These are phyloP conservation scores for Exserohilum rostratum DNA, from an alignment of 2,329 filamentous ascomycete genomes.

Conservation along the genomic window DNA sequence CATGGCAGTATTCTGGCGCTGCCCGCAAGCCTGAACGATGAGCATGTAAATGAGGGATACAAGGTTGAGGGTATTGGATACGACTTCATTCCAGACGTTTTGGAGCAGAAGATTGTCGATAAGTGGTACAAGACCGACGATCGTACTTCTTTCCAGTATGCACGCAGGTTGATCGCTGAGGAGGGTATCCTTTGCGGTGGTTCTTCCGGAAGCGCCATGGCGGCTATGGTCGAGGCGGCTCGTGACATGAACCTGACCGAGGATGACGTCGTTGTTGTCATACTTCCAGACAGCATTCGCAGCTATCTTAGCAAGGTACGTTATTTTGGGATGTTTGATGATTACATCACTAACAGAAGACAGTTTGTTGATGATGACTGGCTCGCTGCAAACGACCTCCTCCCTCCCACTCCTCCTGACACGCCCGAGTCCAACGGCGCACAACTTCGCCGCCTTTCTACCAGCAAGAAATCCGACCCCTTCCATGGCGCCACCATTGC, in stretches of 20 bases:
- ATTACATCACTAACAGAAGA: constrained; percentile 20
- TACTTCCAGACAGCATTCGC: constrained; percentile 93
- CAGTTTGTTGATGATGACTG: constrained; percentile 97
- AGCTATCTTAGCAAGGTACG: constrained; percentile 88
- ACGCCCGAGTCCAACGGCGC: constrained; percentile 31
- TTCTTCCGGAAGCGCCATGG: constrained; percentile 90
- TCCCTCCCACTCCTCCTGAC: constrained; percentile 64
- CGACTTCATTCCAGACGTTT: constrained; percentile 94
- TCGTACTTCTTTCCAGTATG: constrained; percentile 85
- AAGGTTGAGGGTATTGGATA: constrained; percentile 99
- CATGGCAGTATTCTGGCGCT: constrained; percentile 89
- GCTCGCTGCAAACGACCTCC: constrained; percentile 93
- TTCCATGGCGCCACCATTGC: constrained; percentile 81
- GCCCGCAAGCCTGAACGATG: constrained; percentile 78
- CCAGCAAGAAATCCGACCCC: constrained; percentile 62
- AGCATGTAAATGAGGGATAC: constrained; percentile 81
- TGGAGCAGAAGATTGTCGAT: constrained; percentile 80
- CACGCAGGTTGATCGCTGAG: constrained; percentile 88
- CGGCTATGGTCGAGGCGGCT: constrained; percentile 76
- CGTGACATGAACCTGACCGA: constrained; percentile 78
- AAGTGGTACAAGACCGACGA: constrained; percentile 99
- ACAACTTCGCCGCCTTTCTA: constrained; percentile 46
- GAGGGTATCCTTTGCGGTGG: constrained; percentile 94
- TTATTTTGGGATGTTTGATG: neutral
- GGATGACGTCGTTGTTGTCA: constrained; percentile 86